These are phyloP conservation scores for Coriaria nepalensis DNA, from an alignment of 306 rosid species.

Conservation along the genomic window DNA sequence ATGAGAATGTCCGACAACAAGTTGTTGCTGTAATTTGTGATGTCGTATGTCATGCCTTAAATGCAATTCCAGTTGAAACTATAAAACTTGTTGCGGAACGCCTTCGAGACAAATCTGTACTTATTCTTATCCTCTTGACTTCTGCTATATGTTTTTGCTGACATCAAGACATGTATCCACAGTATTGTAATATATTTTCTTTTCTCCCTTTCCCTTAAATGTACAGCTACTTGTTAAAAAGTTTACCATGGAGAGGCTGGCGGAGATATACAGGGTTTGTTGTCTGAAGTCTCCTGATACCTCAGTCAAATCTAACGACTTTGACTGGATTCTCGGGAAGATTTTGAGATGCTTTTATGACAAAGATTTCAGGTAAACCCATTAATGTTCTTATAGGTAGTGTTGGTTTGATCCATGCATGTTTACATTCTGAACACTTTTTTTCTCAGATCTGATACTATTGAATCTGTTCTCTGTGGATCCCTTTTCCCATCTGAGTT, in stretches of 20 bases:
- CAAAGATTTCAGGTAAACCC: constrained; percentile 83
- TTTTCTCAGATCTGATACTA: constrained; percentile 75
- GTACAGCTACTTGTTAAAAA: constrained; percentile 79
- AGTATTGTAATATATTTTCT: constrained; percentile 5
- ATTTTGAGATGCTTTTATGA: constrained; percentile 84
- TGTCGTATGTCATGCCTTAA: constrained; percentile 55
- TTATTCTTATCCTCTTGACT: constrained; percentile 11
- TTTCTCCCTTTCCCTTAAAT: constrained; percentile 22
- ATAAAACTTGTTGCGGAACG: constrained; percentile 92
- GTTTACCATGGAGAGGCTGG: constrained; percentile 86
- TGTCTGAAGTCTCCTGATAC: constrained; percentile 45
- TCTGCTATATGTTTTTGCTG: constrained; percentile 1
- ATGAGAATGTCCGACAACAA: constrained; percentile 89
- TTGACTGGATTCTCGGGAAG: constrained; percentile 89
- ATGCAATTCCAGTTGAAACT: constrained; percentile 64
- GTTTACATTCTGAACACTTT: constrained; percentile 12
- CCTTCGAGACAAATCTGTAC: constrained; percentile 96
- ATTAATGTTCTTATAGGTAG: too few species aligned
- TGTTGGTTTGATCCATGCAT: constrained; percentile 9
- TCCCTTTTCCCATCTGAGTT: constrained; percentile 70
- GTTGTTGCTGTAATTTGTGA: constrained; percentile 92
- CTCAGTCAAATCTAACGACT: constrained; percentile 34
- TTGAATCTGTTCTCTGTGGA: constrained; percentile 66
- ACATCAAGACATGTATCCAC: background rate
- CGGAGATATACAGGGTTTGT: constrained; percentile 59